Evolutionary conservation across 179 eudicot genomes (phyloP).

Genomic region (Drosera spatulata): DNA sequence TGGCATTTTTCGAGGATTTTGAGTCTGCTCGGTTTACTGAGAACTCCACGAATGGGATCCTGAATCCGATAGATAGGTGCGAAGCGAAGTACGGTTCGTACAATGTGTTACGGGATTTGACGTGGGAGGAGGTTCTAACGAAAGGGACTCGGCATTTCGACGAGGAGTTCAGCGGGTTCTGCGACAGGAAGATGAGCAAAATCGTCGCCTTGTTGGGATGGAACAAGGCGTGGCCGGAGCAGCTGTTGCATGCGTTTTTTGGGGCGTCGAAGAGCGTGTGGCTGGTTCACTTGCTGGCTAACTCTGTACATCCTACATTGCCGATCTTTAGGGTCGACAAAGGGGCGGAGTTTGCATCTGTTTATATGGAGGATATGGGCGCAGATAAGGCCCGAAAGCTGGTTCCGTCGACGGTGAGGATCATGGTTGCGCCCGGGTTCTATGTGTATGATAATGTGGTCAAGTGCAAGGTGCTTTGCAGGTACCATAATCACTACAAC

Average conservation of each 20-base stretch:
- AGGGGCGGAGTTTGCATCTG: slow-evolving; percentile 46
- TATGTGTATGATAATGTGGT: slow-evolving; percentile 83
- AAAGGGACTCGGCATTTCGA: slow-evolving; percentile 84
- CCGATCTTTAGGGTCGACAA: slow-evolving; percentile 65
- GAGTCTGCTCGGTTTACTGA: slow-evolving; percentile 40
- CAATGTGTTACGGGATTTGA: slow-evolving; percentile 24
- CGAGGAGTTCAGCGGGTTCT: slow-evolving; percentile 76
- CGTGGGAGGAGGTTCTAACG: slow-evolving; percentile 81
- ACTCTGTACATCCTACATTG: slow-evolving; percentile 68
- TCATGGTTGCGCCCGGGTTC: slow-evolving; percentile 92
- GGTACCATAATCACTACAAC: slow-evolving; percentile 36
- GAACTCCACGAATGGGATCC: slow-evolving; percentile 15
- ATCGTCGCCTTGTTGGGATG: slow-evolving; percentile 75
- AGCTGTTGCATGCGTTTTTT: slow-evolving; percentile 71
- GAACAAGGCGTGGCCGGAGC: slow-evolving; percentile 91
- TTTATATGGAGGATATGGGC: slow-evolving; percentile 89
- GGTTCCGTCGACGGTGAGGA: slow-evolving; percentile 52
- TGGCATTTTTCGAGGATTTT: slow-evolving; percentile 56
- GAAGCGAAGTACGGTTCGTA: slow-evolving; percentile 39
- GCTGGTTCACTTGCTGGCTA: slow-evolving; percentile 79
- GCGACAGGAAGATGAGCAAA: slow-evolving; percentile 94
- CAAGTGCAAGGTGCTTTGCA: slow-evolving; percentile 89
- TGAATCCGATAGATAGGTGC: slow-evolving; percentile 63
- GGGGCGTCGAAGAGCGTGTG: slow-evolving; percentile 75
- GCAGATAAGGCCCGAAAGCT: slow-evolving; percentile 44